Evolutionary conservation across 768 basidiomycete species (phyloP).

Genomic region (Pleurotus tuber-regium): DNA sequence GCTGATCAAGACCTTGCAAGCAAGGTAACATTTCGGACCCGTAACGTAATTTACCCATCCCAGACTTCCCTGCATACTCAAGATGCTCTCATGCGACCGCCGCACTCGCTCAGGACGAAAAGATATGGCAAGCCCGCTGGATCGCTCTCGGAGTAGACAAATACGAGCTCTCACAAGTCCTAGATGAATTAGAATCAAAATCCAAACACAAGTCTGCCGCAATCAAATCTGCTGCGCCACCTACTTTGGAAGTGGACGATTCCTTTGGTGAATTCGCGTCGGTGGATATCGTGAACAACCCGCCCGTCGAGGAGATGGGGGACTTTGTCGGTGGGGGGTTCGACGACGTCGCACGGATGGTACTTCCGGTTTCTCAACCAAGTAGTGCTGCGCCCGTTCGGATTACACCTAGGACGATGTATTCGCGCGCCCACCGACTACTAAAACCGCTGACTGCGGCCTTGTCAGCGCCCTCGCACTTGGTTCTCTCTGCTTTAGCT

Average conservation of each 20-base stretch:
- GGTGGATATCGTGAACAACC: constrained; percentile 31
- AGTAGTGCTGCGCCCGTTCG: constrained; percentile 28
- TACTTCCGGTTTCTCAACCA: constrained; percentile 19
- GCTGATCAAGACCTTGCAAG: no score
- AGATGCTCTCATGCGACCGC: constrained; percentile 63
- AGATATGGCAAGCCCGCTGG: constrained; percentile 78
- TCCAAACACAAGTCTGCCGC: constrained; percentile 35
- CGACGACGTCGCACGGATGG: constrained; percentile 25
- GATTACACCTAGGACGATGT: constrained; percentile 51
- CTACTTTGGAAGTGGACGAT: constrained; percentile 70
- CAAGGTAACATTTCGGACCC: no score
- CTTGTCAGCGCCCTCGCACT: constrained; percentile 62
- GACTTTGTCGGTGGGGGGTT: constrained; percentile 37
- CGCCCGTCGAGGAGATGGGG: constrained; percentile 41
- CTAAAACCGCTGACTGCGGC: constrained; percentile 58
- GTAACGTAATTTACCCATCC: constrained; percentile 76
- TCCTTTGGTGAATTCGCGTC: constrained; percentile 89
- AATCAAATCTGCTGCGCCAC: constrained; percentile 46
- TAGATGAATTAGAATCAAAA: constrained; percentile 59
- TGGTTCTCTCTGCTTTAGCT: constrained; percentile 59
- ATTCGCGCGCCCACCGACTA: constrained; percentile 61
- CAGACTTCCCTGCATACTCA: constrained; percentile 78
- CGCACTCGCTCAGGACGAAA: constrained; percentile 64
- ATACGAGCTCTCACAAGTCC: constrained; percentile 40
- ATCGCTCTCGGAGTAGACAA: constrained; percentile 51